These are phyloP conservation scores for Leucocoprinus sp. DNA, from an alignment of 768 basidiomycete genomes.

Conservation along the genomic window DNA sequence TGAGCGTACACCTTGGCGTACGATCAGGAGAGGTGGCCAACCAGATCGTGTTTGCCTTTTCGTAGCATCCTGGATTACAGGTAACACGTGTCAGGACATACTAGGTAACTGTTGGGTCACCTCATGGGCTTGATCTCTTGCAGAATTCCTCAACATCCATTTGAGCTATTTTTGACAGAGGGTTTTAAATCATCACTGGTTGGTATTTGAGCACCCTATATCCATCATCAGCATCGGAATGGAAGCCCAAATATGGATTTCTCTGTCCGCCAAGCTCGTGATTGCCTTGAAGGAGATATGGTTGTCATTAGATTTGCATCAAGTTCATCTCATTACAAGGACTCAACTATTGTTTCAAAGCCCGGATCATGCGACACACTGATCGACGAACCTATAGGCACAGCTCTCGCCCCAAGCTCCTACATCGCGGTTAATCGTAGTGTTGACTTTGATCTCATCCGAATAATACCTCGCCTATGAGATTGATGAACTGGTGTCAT, in stretches of 20 bases:
- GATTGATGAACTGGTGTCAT: constrained; percentile 55
- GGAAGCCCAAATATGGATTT: constrained; percentile 79
- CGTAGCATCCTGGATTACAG: no score
- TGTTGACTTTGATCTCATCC: constrained; percentile 66
- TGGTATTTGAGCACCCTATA: constrained; percentile 54
- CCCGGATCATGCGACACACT: constrained; percentile 79
- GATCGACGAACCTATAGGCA: constrained; percentile 61
- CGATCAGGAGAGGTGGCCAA: constrained; percentile 74
- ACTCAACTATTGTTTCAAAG: no score
- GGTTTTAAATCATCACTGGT: constrained; percentile 68
- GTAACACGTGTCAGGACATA: neutral
- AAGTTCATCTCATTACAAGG: no score
- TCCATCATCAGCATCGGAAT: constrained; percentile 78
- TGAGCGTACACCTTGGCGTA: constrained; percentile 78
- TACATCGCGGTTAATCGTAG: constrained; percentile 67
- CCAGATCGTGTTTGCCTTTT: constrained; percentile 50
- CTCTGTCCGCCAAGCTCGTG: constrained; percentile 74
- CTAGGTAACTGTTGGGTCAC: constrained; percentile 69
- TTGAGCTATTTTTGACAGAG: constrained; percentile 62
- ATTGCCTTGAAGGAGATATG: constrained; percentile 60
- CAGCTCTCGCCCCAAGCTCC: constrained; percentile 62
- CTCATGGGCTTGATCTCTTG: constrained; percentile 56
- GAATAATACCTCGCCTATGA: constrained; percentile 43
- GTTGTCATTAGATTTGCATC: constrained; percentile 35
- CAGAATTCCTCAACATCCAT: constrained; percentile 55